Percentiles rank a stretch among this genome's conserved stretches.
Evolutionary conservation across 345 rosid genomes (phyloP).

Genomic region (thale cress (Arabidopsis thaliana)): DNA sequence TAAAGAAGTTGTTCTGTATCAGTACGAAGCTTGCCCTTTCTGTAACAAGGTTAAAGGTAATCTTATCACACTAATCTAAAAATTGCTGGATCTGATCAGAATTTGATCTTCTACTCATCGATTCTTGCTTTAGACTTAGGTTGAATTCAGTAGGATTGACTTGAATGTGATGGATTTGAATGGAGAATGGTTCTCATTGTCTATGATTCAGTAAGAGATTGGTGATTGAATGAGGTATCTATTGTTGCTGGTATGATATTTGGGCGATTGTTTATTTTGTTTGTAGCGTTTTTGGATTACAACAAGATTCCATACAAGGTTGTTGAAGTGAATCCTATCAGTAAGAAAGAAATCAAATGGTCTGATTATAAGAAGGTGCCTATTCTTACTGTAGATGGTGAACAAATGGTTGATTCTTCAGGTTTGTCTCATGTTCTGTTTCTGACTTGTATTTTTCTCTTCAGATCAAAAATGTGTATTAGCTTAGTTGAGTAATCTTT

Average conservation of each 20-base stretch:
- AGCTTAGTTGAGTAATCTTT: constrained; percentile 6
- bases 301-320: constrained; percentile 82
- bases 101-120: neutral
- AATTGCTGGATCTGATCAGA: constrained; percentile 29
- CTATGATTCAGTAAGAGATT: neutral
- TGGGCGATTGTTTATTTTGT: neutral
- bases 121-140: neutral
- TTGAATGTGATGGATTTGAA: too few species aligned
- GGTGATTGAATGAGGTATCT: neutral
- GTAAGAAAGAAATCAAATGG: constrained; percentile 94
- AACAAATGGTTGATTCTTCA: constrained; percentile 90
- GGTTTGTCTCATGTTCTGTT: constrained; percentile 48
- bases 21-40: constrained; percentile 97
- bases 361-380: constrained; percentile 97
- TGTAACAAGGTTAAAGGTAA: constrained; percentile 95
- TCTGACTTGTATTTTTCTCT: neutral
- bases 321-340: constrained; percentile 92
- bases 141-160: neutral
- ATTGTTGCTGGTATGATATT: neutral
- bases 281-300: constrained; percentile 88
- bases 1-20: constrained; percentile 81
- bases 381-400: constrained; percentile 76
- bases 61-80: neutral
- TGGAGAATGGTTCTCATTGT: neutral
- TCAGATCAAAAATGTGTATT: neutral